Evolutionary conservation across 345 rosid species (phyloP).

Genomic region (Salix suchowensis): DNA sequence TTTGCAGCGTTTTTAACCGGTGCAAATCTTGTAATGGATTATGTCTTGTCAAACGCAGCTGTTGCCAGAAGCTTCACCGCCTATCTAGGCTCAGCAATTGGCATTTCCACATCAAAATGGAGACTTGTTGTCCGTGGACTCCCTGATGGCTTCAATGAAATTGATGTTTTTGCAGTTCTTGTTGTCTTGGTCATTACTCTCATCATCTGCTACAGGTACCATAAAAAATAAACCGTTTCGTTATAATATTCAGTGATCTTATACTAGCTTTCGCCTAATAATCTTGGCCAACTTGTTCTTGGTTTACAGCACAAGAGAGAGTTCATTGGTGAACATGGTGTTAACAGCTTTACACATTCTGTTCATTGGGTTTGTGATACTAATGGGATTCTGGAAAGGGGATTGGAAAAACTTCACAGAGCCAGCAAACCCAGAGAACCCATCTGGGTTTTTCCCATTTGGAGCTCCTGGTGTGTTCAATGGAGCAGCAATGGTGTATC

Average conservation of each 20-base stretch:
- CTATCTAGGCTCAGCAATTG: conserved; percentile 67
- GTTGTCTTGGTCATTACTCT: conserved; percentile 56
- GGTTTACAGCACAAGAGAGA: conserved; percentile 54
- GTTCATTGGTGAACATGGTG: conserved; percentile 73
- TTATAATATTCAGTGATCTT: neutral
- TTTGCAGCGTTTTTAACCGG: conserved; percentile 90
- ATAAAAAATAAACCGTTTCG: neutral
- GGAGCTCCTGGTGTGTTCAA: conserved; percentile 72
- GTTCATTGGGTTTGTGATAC: conserved; percentile 68
- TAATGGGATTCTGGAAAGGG: conserved; percentile 75
- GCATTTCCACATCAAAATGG: conserved; percentile 68
- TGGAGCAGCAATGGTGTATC: conserved; percentile 77
- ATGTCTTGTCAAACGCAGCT: conserved; percentile 92
- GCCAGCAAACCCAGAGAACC: conserved; percentile 42
- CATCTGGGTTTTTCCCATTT: conserved; percentile 70
- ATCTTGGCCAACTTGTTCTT: neutral
- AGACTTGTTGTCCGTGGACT: conserved; percentile 43
- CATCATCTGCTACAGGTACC: conserved; percentile 64
- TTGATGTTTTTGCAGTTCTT: conserved; percentile 57
- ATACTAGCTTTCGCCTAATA: neutral
- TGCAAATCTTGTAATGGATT: conserved; percentile 75
- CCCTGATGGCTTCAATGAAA: conserved; percentile 73
- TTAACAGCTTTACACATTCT: conserved; percentile 67
- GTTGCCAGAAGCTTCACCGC: conserved; percentile 74
- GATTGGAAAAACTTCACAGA: conserved; percentile 50